Conservation (phyloP, 352 stramenopile genomes). For the Globisporangium echinulatum region DNA sequence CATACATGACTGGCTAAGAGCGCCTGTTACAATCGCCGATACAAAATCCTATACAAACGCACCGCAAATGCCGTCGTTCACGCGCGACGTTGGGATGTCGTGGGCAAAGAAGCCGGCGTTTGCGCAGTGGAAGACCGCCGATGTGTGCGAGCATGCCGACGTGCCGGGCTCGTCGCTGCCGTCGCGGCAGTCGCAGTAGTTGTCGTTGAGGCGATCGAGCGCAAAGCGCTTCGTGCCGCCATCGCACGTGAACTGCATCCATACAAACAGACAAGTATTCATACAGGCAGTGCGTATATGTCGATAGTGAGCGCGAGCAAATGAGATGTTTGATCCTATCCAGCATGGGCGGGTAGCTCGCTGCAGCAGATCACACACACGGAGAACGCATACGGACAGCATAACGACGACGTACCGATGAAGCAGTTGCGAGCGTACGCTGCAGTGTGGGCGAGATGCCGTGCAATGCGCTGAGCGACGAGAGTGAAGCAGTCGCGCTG, state of each 20-base stretch:
- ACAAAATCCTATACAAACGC: neutral
- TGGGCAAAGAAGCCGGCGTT: conserved; percentile 73
- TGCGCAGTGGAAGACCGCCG: conserved; percentile 54
- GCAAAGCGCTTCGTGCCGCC: conserved; percentile 42
- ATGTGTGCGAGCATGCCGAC: conserved; percentile 68
- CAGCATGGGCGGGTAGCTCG: neutral
- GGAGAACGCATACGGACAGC: neutral
- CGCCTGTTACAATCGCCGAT: no score
- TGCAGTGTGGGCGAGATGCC: conserved; percentile 38
- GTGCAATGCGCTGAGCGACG: conserved; percentile 18
- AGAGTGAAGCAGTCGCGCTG: conserved; percentile 4
- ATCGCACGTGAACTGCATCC: conserved; percentile 64
- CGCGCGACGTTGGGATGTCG: conserved; percentile 49
- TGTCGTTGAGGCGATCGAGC: conserved; percentile 81
- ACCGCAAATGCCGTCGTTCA: conserved; percentile 80
- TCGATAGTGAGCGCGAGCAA: neutral
- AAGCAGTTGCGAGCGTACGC: conserved; percentile 24
- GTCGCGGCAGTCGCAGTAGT: conserved; percentile 93
- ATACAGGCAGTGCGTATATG: conserved; percentile 2
- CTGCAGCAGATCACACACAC: neutral
- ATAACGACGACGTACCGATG: conserved; percentile 22
- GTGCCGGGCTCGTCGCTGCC: conserved; percentile 87
- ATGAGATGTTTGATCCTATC: neutral
- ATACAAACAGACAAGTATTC: neutral
- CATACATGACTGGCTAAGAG: no score